Percentiles rank a stretch among this genome's conserved stretches.
phyloP scores from a whole-genome alignment of 352 stramenopile genomes.

The Globisporangium canariense region DNA sequence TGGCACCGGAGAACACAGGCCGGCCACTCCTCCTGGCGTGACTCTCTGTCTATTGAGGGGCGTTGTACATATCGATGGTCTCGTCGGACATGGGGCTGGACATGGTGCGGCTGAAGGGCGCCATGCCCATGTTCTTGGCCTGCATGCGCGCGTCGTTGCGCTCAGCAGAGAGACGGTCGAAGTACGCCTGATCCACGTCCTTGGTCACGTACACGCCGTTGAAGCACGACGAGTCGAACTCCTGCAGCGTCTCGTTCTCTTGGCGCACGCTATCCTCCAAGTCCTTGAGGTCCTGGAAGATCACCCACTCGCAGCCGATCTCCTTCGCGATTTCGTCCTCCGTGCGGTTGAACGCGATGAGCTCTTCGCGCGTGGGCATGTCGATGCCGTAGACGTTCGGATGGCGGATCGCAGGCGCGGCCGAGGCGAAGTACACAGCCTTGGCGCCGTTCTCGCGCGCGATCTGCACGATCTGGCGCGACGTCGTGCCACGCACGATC shows the following conservation, averaged over 20 bases:
- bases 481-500: constrained; percentile 98
- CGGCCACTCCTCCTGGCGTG: not conserved
- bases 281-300: constrained; percentile 92
- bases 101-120: constrained; percentile 72
- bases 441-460: constrained; percentile 96
- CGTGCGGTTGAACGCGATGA: constrained; percentile 96
- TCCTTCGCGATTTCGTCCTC: constrained; percentile 93
- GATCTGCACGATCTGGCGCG: constrained; percentile 98
- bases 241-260: constrained; percentile 62
- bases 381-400: constrained; percentile 99
- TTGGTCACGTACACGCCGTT: constrained; percentile 96
- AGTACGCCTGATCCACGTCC: constrained; percentile 86
- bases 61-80: constrained; percentile 89
- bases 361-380: constrained; percentile 97
- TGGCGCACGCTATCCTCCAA: constrained; percentile 86
- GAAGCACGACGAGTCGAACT: constrained; percentile 98
- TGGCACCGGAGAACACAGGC: not conserved
- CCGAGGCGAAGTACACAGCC: constrained; percentile 95
- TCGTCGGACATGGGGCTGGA: constrained; percentile 78
- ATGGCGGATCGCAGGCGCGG: constrained; percentile 96
- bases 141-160: constrained; percentile 81
- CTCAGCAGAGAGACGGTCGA: constrained; percentile 74
- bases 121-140: constrained; percentile 81
- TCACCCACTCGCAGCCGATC: constrained; percentile 95
- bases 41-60: constrained; percentile 52